Evolutionary conservation across 345 rosid species (phyloP).

Genomic region (Euphorbia lathyris): DNA sequence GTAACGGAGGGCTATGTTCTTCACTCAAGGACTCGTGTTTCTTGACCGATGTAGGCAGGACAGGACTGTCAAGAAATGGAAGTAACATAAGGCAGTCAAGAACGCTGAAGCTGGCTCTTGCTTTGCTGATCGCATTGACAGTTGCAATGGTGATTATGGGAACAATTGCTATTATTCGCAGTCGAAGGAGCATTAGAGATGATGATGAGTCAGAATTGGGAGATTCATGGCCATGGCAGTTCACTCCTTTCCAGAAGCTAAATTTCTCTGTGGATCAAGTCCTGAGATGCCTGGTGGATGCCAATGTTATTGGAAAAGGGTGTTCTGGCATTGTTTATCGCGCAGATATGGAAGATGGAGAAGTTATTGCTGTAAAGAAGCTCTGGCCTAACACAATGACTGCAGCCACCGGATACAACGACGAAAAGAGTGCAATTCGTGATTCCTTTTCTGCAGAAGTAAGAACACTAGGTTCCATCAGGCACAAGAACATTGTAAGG

Average conservation of each 20-base stretch:
- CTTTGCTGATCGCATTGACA: conserved; percentile 61
- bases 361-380: conserved; percentile 91
- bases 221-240: conserved; percentile 90
- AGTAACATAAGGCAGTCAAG: conserved; percentile 33
- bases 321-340: conserved; percentile 90
- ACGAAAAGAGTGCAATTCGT: conserved; percentile 55
- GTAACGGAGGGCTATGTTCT: conserved; percentile 70
- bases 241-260: conserved; percentile 94
- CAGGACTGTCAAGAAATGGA: conserved; percentile 29
- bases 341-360: conserved; percentile 79
- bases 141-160: conserved; percentile 73
- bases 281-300: conserved; percentile 70
- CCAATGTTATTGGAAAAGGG: conserved; percentile 89
- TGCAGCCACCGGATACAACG: conserved; percentile 32
- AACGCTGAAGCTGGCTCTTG: conserved; percentile 71
- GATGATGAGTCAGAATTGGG: conserved; percentile 76
- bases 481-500: conserved; percentile 92
- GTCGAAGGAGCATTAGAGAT: conserved; percentile 42
- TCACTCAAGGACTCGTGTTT: conserved; percentile 62
- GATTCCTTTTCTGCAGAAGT: conserved; percentile 96
- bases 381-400: conserved; percentile 71
- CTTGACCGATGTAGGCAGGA: conserved; percentile 30
- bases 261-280: conserved; percentile 83
- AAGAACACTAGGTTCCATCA: conserved; percentile 80
- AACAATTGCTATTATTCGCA: conserved; percentile 55